Percentiles rank a stretch among this genome's conserved stretches.
These are phyloP conservation scores for Fusarium denticulatum DNA, from an alignment of 2,329 filamentous ascomycete species.

Conservation along the genomic window DNA sequence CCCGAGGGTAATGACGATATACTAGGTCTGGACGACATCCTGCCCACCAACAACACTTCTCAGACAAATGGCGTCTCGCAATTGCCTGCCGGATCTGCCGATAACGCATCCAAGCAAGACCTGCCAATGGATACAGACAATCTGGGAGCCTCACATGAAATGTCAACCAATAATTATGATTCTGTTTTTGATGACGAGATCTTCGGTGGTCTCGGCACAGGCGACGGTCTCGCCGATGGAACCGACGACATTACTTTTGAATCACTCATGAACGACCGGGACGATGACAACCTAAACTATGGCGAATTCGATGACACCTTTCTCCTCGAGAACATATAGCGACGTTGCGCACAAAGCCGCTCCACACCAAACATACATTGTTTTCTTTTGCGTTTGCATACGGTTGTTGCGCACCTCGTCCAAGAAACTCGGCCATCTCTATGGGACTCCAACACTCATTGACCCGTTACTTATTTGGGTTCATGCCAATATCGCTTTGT, in stretches of 20 bases:
- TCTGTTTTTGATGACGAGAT: slow-evolving; percentile 57
- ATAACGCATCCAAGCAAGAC: slow-evolving; percentile 23
- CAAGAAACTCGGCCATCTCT: background rate
- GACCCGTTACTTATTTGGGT: background rate
- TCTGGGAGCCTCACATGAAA: slow-evolving; percentile 15
- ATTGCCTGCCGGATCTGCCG: slow-evolving; percentile 16
- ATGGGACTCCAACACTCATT: background rate
- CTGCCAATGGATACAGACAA: background rate
- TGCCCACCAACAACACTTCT: slow-evolving; percentile 40
- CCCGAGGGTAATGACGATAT: slow-evolving; percentile 46
- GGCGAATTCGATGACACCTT: slow-evolving; percentile 58
- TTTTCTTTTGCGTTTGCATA: background rate
- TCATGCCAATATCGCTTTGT: background rate
- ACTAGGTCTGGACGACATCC: slow-evolving; percentile 44
- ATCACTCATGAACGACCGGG: slow-evolving; percentile 58
- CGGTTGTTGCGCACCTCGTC: background rate
- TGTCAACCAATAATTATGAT: slow-evolving; percentile 41
- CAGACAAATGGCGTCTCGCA: slow-evolving; percentile 19
- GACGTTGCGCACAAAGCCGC: background rate
- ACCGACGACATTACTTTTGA: slow-evolving; percentile 57
- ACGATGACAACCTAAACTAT: slow-evolving; percentile 48
- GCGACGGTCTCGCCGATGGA: slow-evolving; percentile 48
- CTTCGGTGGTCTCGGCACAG: slow-evolving; percentile 50
- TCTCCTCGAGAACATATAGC: slow-evolving; percentile 50
- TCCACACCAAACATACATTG: background rate